Base-by-base conservation (phyloP, 2,329 filamentous ascomycete genomes). In the Plenodomus biglobosus region DNA sequence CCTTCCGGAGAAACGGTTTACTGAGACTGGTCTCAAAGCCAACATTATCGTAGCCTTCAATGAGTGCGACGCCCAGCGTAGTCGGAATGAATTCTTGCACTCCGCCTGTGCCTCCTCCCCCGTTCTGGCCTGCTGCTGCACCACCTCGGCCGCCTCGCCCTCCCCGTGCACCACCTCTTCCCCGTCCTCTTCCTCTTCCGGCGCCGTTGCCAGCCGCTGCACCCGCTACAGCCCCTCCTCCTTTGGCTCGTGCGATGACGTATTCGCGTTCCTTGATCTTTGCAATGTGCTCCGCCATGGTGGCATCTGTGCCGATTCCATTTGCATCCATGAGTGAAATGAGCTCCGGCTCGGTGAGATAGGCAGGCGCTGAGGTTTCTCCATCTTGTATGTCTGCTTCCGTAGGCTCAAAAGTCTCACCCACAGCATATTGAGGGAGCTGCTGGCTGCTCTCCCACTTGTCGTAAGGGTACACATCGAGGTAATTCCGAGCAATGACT, bases 261-360 rank as follows among this genome's bases (percentile, higher is more conserved):
- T 99, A 99, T 60, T 92, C 81, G 50, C 94, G 80, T 49, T 92
- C 84, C 71, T 97, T 91, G 62, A 99, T 95, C 73, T 92, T 99
- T 50, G 89, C 85, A 64, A 99, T 99, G 68, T 99, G 94, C 64
- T 99, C 94, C 0, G 94, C 94, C 94, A 99, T 99, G 1, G 94
- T 99, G 6, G 94, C 94, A 75, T 99, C 94, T 8, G 94, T 99
- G 11, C 94, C 94, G 56, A 99, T 99, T 2, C 94, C 94, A 68
- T 99, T 99, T 38, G 90, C 92, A 74, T 99, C 94, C 94, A 99
- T 99, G 10, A 99, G 81, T 2, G 87, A 88, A 66, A 99, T 96
- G 20, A 99, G 79, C 68, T 99, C 94, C 0, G 94, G 92, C 69
- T 99, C 94, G 0, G 94, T 97, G 22, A 99, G 79, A 68, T 95